Conservation (phyloP, 2,329 filamentous ascomycete genomes). For the Pseudogymnoascus sp. region DNA sequence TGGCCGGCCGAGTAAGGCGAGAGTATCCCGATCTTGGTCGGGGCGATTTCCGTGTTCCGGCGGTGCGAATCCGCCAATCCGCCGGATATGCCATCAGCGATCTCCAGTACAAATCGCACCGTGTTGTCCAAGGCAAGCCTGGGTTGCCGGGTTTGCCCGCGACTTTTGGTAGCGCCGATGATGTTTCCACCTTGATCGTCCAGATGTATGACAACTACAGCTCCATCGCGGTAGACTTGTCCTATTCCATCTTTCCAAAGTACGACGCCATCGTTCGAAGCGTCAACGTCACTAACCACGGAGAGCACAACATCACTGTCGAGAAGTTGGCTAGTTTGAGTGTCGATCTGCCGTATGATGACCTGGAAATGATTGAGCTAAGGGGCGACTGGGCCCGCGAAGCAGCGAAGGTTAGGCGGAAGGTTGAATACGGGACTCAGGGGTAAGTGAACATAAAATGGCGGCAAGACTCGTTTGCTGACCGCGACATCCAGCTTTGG, state of each 20-base stretch:
- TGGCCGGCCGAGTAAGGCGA: slow-evolving; percentile 44
- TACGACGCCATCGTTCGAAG: slow-evolving; percentile 56
- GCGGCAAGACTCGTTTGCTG: neutral
- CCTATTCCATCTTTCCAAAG: slow-evolving; percentile 56
- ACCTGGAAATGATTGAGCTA: slow-evolving; percentile 55
- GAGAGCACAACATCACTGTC: slow-evolving; percentile 43
- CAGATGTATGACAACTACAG: slow-evolving; percentile 52
- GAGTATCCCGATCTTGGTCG: slow-evolving; percentile 59
- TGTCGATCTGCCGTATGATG: slow-evolving; percentile 51
- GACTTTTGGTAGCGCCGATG: slow-evolving; percentile 31
- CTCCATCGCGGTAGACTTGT: slow-evolving; percentile 49
- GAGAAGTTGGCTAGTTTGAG: slow-evolving; percentile 54
- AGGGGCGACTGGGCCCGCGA: slow-evolving; percentile 58
- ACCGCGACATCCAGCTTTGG: slow-evolving; percentile 40
- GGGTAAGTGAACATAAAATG: slow-evolving; percentile 31
- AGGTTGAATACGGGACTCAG: slow-evolving; percentile 49
- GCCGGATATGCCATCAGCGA: slow-evolving; percentile 41
- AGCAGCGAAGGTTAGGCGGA: slow-evolving; percentile 45
- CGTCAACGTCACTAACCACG: slow-evolving; percentile 53
- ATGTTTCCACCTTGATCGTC: slow-evolving; percentile 53
- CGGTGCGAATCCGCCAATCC: slow-evolving; percentile 52
- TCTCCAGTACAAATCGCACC: neutral
- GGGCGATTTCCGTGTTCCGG: slow-evolving; percentile 55
- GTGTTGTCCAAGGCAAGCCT: neutral
- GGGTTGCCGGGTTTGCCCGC: neutral